Conservation (phyloP, 208 protist genomes). For the Acanthamoeba sp. region DNA sequence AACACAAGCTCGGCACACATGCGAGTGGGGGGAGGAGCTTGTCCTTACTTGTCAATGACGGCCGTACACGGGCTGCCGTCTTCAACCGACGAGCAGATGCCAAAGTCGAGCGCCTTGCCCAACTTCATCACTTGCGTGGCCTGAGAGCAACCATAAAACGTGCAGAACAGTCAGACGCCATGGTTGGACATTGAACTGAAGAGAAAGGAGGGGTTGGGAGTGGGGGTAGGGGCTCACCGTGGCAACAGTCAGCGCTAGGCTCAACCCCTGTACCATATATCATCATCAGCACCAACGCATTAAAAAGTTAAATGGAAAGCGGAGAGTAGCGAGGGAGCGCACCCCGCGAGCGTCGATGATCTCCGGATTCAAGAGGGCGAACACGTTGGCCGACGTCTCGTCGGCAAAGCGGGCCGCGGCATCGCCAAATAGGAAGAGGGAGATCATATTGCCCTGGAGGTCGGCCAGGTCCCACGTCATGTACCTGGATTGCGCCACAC, state of each 20-base stretch:
- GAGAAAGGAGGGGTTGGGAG: not conserved
- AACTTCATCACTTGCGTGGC: slow-evolving; percentile 32
- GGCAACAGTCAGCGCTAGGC: not conserved
- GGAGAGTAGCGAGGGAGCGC: not conserved
- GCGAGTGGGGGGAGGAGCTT: not conserved
- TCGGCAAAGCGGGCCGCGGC: not conserved
- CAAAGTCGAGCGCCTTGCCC: slow-evolving; percentile 41
- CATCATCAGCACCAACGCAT: not conserved
- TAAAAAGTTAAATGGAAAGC: not conserved
- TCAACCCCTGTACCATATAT: not conserved
- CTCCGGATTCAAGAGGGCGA: slow-evolving; percentile 41
- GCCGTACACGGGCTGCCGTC: not conserved
- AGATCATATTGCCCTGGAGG: slow-evolving; percentile 30
- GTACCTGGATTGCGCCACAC: not conserved
- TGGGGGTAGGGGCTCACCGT: too few relatives aligned
- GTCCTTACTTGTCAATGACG: slow-evolving; percentile 47
- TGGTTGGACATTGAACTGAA: not conserved
- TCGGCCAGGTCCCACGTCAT: slow-evolving; percentile 42
- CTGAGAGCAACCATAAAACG: too few relatives aligned
- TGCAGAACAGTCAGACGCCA: too few relatives aligned
- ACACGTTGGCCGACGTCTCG: not conserved
- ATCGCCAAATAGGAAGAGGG: slow-evolving; percentile 13
- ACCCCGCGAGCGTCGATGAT: slow-evolving; percentile 24
- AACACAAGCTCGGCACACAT: too few relatives aligned
- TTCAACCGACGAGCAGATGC: slow-evolving; percentile 5